Evolutionary conservation across 176 grass and related monocot species (phyloP).

Genomic region (Cenchrus americanus): DNA sequence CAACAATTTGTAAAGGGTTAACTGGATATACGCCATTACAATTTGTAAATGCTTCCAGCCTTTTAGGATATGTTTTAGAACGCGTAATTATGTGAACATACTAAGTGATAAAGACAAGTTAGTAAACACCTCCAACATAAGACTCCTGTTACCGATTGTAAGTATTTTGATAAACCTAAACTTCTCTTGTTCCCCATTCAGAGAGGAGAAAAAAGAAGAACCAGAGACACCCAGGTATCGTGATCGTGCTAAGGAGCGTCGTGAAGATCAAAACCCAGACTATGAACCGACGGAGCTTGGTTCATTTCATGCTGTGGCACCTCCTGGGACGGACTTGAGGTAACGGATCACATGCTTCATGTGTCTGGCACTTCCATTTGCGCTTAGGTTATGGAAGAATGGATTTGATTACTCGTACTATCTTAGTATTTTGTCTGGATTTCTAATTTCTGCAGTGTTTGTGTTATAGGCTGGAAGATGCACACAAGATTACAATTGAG

Average conservation of each 20-base stretch:
- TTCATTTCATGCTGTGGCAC: constrained; percentile 97
- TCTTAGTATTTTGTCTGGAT: background rate
- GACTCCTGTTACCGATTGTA: background rate
- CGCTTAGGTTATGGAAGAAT: background rate
- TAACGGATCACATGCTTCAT: constrained; percentile 53
- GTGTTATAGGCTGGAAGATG: constrained; percentile 67
- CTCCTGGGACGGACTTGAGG: constrained; percentile 90
- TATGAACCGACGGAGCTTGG: constrained; percentile 96
- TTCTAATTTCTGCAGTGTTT: background rate
- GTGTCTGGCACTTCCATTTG: background rate
- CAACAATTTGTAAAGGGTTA: no score
- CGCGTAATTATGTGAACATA: background rate
- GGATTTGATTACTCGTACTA: no score
- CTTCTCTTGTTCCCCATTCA: constrained; percentile 33
- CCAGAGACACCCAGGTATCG: constrained; percentile 74
- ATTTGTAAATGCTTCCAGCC: background rate
- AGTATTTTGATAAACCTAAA: background rate
- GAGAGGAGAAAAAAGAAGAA: constrained; percentile 95
- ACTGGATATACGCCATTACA: no score
- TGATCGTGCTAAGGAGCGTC: constrained; percentile 94
- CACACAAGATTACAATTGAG: constrained; percentile 96
- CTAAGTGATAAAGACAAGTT: background rate
- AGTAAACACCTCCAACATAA: background rate
- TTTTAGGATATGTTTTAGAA: constrained; percentile 9
- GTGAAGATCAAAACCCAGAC: constrained; percentile 99